Conservation (phyloP, 306 rosid genomes). For the Amphicarpaea edgeworthii region DNA sequence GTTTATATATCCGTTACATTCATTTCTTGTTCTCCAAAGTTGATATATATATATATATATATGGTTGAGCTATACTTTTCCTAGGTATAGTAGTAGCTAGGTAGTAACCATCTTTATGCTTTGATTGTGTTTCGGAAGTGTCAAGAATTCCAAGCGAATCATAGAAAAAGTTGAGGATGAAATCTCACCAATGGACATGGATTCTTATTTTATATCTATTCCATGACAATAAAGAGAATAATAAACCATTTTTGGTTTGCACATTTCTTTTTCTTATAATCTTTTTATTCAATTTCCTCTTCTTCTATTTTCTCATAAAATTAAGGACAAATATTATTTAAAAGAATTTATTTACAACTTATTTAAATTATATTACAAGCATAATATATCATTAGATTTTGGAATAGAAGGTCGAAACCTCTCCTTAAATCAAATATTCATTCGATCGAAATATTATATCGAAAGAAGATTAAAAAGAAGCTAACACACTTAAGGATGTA, state of each 20-base stretch:
- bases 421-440: too few species aligned
- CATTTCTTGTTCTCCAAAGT: background rate
- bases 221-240: background rate
- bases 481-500: too few species aligned
- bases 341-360: too few species aligned
- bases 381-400: too few species aligned
- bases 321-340: too few species aligned
- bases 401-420: too few species aligned
- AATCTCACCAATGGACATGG: background rate
- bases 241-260: background rate
- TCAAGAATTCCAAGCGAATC: slow-evolving; percentile 1
- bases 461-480: too few species aligned
- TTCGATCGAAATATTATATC: too few species aligned
- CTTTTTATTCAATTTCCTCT: too few species aligned
- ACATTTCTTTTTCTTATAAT: background rate
- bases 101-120: background rate
- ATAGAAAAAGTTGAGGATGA: background rate
- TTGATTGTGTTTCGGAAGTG: background rate
- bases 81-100: slow-evolving; percentile 11
- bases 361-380: too few species aligned
- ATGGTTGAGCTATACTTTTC: background rate
- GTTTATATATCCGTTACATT: background rate
- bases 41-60: too few species aligned
- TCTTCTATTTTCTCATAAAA: too few species aligned
- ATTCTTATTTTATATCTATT: background rate